These are phyloP conservation scores for Eutrema salsugineum DNA, from an alignment of 441 rosid genomes.

Conservation along the genomic window DNA sequence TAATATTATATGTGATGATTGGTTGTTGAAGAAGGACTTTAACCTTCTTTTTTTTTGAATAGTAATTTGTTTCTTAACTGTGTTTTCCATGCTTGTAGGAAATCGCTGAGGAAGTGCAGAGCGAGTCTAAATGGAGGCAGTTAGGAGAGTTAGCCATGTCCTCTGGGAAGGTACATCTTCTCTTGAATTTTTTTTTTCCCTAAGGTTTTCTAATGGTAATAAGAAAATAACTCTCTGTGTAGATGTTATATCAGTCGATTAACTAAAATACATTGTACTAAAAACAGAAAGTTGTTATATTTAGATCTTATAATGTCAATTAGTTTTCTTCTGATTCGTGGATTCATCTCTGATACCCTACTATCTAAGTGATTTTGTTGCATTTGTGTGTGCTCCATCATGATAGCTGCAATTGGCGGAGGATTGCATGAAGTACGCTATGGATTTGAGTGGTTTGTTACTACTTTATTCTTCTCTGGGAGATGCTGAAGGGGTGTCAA, in stretches of 20 bases:
- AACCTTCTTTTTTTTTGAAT: neutral
- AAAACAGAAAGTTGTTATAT: neutral
- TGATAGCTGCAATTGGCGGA: conserved; percentile 82
- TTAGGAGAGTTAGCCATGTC: conserved; percentile 97
- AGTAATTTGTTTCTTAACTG: neutral
- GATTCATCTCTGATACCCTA: neutral
- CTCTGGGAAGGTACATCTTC: conserved; percentile 68
- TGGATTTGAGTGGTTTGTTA: conserved; percentile 89
- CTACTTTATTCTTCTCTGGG: conserved; percentile 93
- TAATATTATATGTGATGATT: conserved; percentile 25
- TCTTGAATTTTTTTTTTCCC: neutral
- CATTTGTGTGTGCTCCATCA: conserved; percentile 13
- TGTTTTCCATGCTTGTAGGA: conserved; percentile 44
- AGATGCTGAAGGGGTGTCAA: conserved; percentile 85
- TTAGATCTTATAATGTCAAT: neutral
- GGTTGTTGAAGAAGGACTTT: neutral
- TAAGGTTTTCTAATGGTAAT: neutral
- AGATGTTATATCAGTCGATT: neutral
- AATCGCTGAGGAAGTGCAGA: conserved; percentile 79
- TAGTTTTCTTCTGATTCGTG: neutral
- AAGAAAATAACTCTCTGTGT: neutral
- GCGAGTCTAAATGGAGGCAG: conserved; percentile 97
- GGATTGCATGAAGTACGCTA: conserved; percentile 88
- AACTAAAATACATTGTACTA: neutral
- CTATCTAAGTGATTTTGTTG: neutral